A percentile compares a stretch with the other conserved stretches of the same genome.
These are phyloP conservation scores for Umbelopsis ramanniana DNA, from an alignment of 192 early-diverging fungal genomes.

Conservation along the genomic window DNA sequence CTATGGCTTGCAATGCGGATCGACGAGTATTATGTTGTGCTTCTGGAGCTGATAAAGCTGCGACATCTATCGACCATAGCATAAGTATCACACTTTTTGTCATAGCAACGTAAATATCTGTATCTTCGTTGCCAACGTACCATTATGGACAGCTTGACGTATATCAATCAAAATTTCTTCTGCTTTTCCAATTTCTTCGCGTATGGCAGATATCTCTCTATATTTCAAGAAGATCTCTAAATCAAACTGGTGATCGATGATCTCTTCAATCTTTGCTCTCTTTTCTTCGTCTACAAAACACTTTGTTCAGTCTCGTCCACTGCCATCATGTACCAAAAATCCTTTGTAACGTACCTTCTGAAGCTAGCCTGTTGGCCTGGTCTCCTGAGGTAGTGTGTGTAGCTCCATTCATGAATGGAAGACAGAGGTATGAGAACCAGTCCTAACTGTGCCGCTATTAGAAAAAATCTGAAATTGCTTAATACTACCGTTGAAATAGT, in stretches of 20 bases:
- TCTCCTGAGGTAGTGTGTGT: not conserved
- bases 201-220: constrained; percentile 66
- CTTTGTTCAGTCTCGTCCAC: not conserved
- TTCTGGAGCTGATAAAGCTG: constrained; percentile 44
- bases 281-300: constrained; percentile 35
- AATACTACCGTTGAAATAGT: not conserved
- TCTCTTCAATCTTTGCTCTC: constrained; percentile 51
- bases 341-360: not conserved
- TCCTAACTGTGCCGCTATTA: no score
- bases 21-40: constrained; percentile 46
- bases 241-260: constrained; percentile 77
- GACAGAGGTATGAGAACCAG: not conserved
- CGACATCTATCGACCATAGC: not conserved
- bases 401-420: constrained; percentile 22
- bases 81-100: not conserved
- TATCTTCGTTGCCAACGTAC: constrained; percentile 39
- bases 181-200: constrained; percentile 62
- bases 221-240: constrained; percentile 76
- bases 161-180: constrained; percentile 62
- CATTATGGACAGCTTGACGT: constrained; percentile 55
- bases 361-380: not conserved
- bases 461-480: not conserved
- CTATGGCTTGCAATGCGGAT: constrained; percentile 24
- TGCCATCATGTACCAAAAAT: not conserved
- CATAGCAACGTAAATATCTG: not conserved